Base-by-base conservation (phyloP, 768 basidiomycete species). In the Pisolithus microcarpus region DNA sequence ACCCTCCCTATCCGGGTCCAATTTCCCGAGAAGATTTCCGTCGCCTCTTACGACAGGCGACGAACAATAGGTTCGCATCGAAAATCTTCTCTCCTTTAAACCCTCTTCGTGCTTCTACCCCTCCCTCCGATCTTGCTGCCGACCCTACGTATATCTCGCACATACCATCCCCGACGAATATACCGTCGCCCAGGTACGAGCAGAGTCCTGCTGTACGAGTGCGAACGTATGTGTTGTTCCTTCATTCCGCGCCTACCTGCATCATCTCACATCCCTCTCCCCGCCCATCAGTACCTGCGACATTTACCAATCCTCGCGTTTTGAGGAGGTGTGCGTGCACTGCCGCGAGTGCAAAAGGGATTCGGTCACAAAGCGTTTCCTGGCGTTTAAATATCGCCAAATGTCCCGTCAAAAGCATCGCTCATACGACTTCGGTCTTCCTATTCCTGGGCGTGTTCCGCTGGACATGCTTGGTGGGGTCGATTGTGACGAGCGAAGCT, bases 71-170 rank as follows among this genome's bases (percentile, higher is more conserved):
- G 38, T 19, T 64, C 39, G 52, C 67, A 9, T 49, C 67, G 1
- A 65, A 55, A 56, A 30, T 67, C 19, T 37, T 62, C 48, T 69
- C 67, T 53, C 66, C 66, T 18, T 34, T 67, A 51, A 67, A 46
- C 50, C 66, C 67, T 34, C 65, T 67, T 34, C 67, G 63, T 44
- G 19, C 54, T 3, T 18, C 58, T 7, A n/a, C 49, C 2, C 44
- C 54, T 48, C 48, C 52, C 23, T 24, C 38, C 16, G 43, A 42
- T 28, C 36, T 68, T n/a, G 55, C 56, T 36, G 9, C 43, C 21
- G 52, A 65, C 50, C 54, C 54, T 19, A 46, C 39, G 7, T 65
- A 56, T 40, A 54, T 16, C 18, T 9, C 36, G 2, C 63, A 55
- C 40, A 61, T 65, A 52, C 59, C 65, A 4, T 63, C 66, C 10